Conservation (phyloP, 306 rosid genomes). For the Rubus parviflorus region DNA sequence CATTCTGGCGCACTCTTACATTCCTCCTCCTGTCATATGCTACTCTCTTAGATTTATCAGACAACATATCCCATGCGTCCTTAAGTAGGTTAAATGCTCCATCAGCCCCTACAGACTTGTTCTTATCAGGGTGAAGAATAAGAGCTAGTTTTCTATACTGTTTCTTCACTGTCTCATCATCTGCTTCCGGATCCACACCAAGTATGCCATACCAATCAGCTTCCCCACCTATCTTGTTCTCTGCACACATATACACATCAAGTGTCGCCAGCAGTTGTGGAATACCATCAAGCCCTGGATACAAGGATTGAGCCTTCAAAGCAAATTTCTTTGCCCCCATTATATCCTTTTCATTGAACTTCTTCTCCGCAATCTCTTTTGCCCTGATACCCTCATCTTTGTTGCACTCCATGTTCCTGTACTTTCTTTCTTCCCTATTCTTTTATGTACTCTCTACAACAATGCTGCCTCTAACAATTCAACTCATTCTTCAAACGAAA, state of each 20-base stretch:
- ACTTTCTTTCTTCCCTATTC: slow-evolving; percentile 5
- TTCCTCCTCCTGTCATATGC: slow-evolving; percentile 63
- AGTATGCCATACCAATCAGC: slow-evolving; percentile 85
- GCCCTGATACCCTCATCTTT: slow-evolving; percentile 86
- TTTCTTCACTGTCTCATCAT: slow-evolving; percentile 68
- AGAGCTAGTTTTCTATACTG: slow-evolving; percentile 83
- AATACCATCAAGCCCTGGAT: slow-evolving; percentile 76
- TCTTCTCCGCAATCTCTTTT: slow-evolving; percentile 82
- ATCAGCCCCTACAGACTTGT: slow-evolving; percentile 77
- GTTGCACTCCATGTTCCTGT: slow-evolving; percentile 79
- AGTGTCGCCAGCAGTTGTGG: slow-evolving; percentile 76
- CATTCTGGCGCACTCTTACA: not conserved
- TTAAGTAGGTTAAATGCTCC: slow-evolving; percentile 86
- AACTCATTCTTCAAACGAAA: slow-evolving; percentile 1
- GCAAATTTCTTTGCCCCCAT: slow-evolving; percentile 82
- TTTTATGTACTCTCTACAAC: slow-evolving; percentile 4
- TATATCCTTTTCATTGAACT: slow-evolving; percentile 63
- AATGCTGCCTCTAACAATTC: slow-evolving; percentile 27
- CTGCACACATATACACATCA: slow-evolving; percentile 71
- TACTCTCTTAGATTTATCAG: slow-evolving; percentile 61
- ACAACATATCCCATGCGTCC: slow-evolving; percentile 82
- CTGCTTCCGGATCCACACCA: slow-evolving; percentile 62
- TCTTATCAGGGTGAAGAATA: slow-evolving; percentile 91
- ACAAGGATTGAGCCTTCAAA: slow-evolving; percentile 72
- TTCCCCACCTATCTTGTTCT: slow-evolving; percentile 67